Percentiles rank a stretch among this genome's conserved stretches.
Evolutionary conservation across 345 rosid species (phyloP).

Genomic region (Aegle marmelos): DNA sequence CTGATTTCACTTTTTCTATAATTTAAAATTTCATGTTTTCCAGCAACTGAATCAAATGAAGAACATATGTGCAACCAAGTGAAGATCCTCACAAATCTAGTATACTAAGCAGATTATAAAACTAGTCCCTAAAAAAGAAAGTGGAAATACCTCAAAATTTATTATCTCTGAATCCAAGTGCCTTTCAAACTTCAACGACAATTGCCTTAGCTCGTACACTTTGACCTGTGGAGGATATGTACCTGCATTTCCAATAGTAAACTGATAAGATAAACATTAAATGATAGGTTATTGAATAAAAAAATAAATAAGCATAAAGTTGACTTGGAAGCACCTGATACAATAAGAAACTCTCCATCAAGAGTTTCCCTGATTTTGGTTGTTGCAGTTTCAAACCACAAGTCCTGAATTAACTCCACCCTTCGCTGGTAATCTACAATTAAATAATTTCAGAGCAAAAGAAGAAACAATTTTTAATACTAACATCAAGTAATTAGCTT

Average conservation of each 20-base stretch:
- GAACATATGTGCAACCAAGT: neutral
- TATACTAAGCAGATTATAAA: neutral
- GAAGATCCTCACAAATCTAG: neutral
- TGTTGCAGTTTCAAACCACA: slow-evolving; percentile 82
- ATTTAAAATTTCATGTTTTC: neutral
- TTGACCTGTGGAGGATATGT: slow-evolving; percentile 90
- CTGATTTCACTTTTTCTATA: neutral
- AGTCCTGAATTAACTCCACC: slow-evolving; percentile 67
- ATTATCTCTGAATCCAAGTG: slow-evolving; percentile 85
- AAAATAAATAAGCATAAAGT: slow-evolving; percentile 2
- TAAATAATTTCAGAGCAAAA: neutral
- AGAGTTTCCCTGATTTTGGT: slow-evolving; percentile 76
- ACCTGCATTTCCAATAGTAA: slow-evolving; percentile 38
- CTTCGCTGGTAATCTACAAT: slow-evolving; percentile 41
- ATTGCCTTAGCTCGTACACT: slow-evolving; percentile 77
- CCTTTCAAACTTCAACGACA: slow-evolving; percentile 85
- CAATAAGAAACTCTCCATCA: slow-evolving; percentile 80
- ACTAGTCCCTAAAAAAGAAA: neutral
- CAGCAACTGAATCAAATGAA: neutral
- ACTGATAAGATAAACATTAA: slow-evolving; percentile 6
- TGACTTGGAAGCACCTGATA: slow-evolving; percentile 50
- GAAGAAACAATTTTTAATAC: neutral
- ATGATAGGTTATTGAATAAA: neutral
- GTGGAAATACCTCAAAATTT: slow-evolving; percentile 65
- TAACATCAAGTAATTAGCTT: neutral